Percentiles rank a stretch among this genome's conserved stretches.
phyloP scores from a whole-genome alignment of 768 basidiomycete genomes.

The Royoungia palumana region DNA sequence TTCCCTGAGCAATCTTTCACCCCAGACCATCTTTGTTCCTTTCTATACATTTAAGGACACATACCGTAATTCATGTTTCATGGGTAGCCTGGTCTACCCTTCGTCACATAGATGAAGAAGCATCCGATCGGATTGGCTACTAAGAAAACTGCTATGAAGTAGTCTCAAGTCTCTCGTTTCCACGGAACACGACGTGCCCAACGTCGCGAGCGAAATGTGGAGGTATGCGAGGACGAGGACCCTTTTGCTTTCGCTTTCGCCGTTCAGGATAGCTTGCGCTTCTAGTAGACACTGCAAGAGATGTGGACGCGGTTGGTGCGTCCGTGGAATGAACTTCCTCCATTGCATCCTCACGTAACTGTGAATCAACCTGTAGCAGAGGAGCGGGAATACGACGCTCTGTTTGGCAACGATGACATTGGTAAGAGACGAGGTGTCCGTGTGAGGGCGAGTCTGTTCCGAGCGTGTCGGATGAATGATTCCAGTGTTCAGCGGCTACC shows the following conservation, averaged over 20 bases:
- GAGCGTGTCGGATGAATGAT: slow-evolving; percentile 15
- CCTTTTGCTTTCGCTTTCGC: slow-evolving; percentile 2
- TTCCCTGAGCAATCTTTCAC: not conserved
- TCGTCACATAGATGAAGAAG: not conserved
- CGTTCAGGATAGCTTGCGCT: not conserved
- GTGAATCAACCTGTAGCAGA: slow-evolving; percentile 12
- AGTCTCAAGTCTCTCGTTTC: slow-evolving; percentile 46
- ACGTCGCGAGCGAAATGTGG: slow-evolving; percentile 62
- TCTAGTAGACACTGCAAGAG: not conserved
- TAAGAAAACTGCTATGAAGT: not conserved
- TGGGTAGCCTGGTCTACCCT: not conserved
- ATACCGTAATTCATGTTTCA: not conserved
- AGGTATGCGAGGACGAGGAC: slow-evolving; percentile 37
- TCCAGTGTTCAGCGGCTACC: no score
- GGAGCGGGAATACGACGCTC: slow-evolving; percentile 65
- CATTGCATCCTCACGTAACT: not conserved
- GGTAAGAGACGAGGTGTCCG: slow-evolving; percentile 53
- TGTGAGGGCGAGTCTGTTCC: slow-evolving; percentile 42
- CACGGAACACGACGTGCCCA: slow-evolving; percentile 67
- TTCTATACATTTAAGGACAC: not conserved
- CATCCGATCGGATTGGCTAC: no score
- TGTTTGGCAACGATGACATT: slow-evolving; percentile 55
- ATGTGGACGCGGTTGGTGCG: not conserved
- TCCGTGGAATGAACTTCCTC: not conserved
- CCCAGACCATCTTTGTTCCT: not conserved